phyloP scores from a whole-genome alignment of 1,139 yeast genomes.

The Kazachstania sp. region DNA sequence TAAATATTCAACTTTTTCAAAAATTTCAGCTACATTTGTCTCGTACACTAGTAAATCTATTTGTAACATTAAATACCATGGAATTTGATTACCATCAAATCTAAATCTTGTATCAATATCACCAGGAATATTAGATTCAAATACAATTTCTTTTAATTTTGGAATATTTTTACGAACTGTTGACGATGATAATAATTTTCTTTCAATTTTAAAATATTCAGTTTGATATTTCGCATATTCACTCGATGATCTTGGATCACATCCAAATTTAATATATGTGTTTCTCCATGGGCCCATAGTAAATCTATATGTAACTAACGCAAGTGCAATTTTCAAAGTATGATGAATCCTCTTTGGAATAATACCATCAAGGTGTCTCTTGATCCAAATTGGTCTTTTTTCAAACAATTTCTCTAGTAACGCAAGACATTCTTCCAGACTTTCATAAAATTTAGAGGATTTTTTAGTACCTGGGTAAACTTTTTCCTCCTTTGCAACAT shows the following conservation, averaged over 20 bases:
- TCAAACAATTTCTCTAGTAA: constrained; percentile 50
- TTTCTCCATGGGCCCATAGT: constrained; percentile 95
- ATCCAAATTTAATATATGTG: constrained; percentile 70
- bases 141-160: constrained; percentile 30
- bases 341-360: constrained; percentile 45
- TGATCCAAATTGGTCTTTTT: constrained; percentile 75
- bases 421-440: constrained; percentile 36
- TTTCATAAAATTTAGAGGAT: constrained; percentile 34
- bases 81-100: constrained; percentile 67
- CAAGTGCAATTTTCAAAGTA: constrained; percentile 65
- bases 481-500: constrained; percentile 27
- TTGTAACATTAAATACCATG: constrained; percentile 65
- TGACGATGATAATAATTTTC: constrained; percentile 23
- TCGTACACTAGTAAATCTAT: constrained; percentile 70
- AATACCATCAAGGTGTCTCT: constrained; percentile 60
- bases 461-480: constrained; percentile 28
- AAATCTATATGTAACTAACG: constrained; percentile 72
- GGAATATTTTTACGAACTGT: constrained; percentile 38
- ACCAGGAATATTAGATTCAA: constrained; percentile 26
- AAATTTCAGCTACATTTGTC: constrained; percentile 45
- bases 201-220: constrained; percentile 55
- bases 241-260: constrained; percentile 57
- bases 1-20: constrained; percentile 37
- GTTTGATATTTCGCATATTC: constrained; percentile 65
- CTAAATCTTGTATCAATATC: constrained; percentile 39